phyloP scores from a whole-genome alignment of 768 basidiomycete genomes.

The Leccinum sublutescens region DNA sequence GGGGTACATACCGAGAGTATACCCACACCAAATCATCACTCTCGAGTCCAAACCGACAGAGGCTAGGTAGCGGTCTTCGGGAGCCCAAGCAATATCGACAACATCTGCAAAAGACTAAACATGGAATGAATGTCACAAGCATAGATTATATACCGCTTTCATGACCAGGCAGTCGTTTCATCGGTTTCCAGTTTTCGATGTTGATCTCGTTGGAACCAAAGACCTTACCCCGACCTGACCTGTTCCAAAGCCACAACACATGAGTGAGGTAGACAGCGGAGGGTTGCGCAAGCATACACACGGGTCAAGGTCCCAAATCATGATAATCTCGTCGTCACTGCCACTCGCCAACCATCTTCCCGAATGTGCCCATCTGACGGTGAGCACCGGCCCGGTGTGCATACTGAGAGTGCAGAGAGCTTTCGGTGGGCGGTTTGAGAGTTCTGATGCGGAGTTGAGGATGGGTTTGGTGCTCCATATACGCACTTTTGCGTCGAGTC shows the following conservation, averaged over 20 bases:
- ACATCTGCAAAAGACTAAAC: constrained; percentile 61
- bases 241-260: constrained; percentile 30
- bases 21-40: constrained; percentile 93
- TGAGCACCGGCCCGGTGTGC: constrained; percentile 92
- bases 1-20: constrained; percentile 68
- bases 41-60: constrained; percentile 91
- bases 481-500: constrained; percentile 91
- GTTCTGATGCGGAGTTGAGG: constrained; percentile 66
- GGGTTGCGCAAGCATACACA: constrained; percentile 39
- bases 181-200: constrained; percentile 94
- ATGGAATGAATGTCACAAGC: not conserved
- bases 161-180: constrained; percentile 90
- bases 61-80: constrained; percentile 88
- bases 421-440: constrained; percentile 74
- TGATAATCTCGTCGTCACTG: constrained; percentile 91
- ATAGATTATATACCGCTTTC: constrained; percentile 69
- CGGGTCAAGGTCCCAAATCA: constrained; percentile 98
- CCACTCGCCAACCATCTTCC: constrained; percentile 95
- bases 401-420: constrained; percentile 87
- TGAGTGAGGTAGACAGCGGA: constrained; percentile 1
- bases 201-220: constrained; percentile 97
- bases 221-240: constrained; percentile 78
- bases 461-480: constrained; percentile 98
- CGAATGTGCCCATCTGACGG: constrained; percentile 91
- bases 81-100: constrained; percentile 93